Evolutionary conservation across 2,329 filamentous ascomycete species (phyloP), one percentile per base, ranked within the genome.

Genomic region (Alternaria triticina): DNA sequence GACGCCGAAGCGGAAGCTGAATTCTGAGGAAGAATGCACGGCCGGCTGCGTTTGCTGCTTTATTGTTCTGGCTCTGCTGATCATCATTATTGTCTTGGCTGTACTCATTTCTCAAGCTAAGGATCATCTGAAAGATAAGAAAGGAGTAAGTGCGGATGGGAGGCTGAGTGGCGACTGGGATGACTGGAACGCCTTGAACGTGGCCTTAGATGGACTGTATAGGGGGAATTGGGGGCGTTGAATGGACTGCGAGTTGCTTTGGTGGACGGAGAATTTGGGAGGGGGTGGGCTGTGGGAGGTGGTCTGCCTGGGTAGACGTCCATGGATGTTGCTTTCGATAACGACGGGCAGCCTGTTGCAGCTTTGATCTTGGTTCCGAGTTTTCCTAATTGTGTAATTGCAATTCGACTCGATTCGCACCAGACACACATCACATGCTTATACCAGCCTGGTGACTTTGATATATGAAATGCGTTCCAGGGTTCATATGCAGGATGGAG

Each of bases 251-350:
- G 36, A 17, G 36, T 40, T 40, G 4, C 2, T 40, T 17, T 40
- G 36, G 36, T 40, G 36, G n/a, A 17, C 7, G 15, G 17, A 11
- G 36, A 11, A 36, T 36, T 0, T 36, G 15, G 33, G 33, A 36
- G 33, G 33, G 4, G 33, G 2, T n/a, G 33, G 33, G 33, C 15
- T 36, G 36, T 40, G 17, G n/a, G 36, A 40, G 2, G 36, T 17
- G 36, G n/a, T 40, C 36, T 40, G 0, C 0, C 36, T 40, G 0
- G n/a, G 36, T 40, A 0, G 36, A n/a, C n/a, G n/a, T n/a, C n/a
- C n/a, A n/a, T n/a, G n/a, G n/a, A 40, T 17, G n/a, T 17, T 40
- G 1, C 15, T 40, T 40, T 40, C 33, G 15, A 40, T 1, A 10
- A 17, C 15, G 33, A 40, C 15, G 33, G 33, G 5, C 15, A 40